These are phyloP conservation scores for Leccinum colubrinum DNA, from an alignment of 1,284 basidiomycete species.

Conservation along the genomic window DNA sequence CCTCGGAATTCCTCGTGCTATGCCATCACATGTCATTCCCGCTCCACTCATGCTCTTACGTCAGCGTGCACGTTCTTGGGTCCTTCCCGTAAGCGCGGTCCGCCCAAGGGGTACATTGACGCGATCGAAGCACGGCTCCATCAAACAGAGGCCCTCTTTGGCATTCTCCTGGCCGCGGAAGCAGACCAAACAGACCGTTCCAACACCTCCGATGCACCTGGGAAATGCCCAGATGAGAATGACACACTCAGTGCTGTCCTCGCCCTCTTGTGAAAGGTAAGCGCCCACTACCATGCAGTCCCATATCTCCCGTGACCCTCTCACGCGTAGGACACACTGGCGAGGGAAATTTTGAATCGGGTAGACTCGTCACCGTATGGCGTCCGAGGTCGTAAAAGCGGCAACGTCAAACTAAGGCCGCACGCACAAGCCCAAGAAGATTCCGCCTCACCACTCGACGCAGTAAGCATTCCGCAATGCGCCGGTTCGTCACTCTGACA, in stretches of 20 bases:
- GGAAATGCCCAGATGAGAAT: constrained; percentile 14
- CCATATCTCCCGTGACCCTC: not conserved
- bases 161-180: constrained; percentile 66
- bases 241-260: constrained; percentile 19
- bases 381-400: constrained; percentile 56
- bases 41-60: not conserved
- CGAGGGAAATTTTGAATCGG: constrained; percentile 70
- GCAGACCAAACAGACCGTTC: constrained; percentile 59
- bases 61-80: constrained; percentile 69
- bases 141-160: constrained; percentile 82
- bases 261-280: constrained; percentile 28
- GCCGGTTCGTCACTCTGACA: not conserved
- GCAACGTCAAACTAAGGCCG: constrained; percentile 24
- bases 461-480: constrained; percentile 44
- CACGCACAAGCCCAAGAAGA: constrained; percentile 26
- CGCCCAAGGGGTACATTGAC: constrained; percentile 86
- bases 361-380: constrained; percentile 78
- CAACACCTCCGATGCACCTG: constrained; percentile 49
- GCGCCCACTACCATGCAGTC: not conserved
- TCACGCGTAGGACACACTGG: constrained; percentile 57
- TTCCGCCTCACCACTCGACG: constrained; percentile 42
- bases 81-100: constrained; percentile 43
- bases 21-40: not conserved
- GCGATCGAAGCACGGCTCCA: constrained; percentile 86
- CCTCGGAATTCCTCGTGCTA: not conserved